phyloP scores from a whole-genome alignment of 352 stramenopile species.

The Phytophthora boehmeriae region DNA sequence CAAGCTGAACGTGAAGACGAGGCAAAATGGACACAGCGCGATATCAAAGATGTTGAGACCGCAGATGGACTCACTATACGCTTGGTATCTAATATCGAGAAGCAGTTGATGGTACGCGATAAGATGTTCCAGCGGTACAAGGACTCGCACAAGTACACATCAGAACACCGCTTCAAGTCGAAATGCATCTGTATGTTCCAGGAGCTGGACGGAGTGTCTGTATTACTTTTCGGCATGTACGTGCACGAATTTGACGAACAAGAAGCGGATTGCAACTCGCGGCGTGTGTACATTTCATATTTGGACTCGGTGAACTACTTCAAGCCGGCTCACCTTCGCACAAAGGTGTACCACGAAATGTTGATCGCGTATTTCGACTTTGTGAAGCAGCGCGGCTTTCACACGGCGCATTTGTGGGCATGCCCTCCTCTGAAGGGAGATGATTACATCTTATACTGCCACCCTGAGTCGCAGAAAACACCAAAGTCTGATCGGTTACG shows the following conservation, averaged over 20 bases:
- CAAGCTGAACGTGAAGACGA: conserved; percentile 89
- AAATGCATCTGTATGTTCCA: conserved; percentile 99
- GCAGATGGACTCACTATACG: conserved; percentile 93
- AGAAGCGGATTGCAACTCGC: conserved; percentile 94
- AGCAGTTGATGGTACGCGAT: conserved; percentile 94
- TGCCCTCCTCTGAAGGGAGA: conserved; percentile 99
- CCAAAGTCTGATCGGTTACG: conserved; percentile 98
- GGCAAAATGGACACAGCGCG: conserved; percentile 78
- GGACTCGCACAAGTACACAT: conserved; percentile 89
- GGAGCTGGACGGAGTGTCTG: conserved; percentile 98
- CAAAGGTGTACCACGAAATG: conserved; percentile 99
- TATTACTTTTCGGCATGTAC: conserved; percentile 99
- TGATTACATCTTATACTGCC: conserved; percentile 99
- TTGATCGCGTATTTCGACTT: conserved; percentile 99
- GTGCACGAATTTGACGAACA: conserved; percentile 99
- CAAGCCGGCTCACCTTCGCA: conserved; percentile 95
- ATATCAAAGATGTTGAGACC: conserved; percentile 91
- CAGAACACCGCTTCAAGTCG: conserved; percentile 93
- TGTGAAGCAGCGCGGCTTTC: conserved; percentile 96
- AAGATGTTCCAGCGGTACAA: conserved; percentile 96
- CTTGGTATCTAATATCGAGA: conserved; percentile 96
- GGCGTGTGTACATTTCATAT: conserved; percentile 98
- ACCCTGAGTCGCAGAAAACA: conserved; percentile 98
- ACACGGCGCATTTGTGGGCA: conserved; percentile 99
- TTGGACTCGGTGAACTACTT: conserved; percentile 99